Evolutionary conservation across 768 basidiomycete species (phyloP), one percentile per base, ranked within the genome.

Genomic region (Amanita polypyramis): DNA sequence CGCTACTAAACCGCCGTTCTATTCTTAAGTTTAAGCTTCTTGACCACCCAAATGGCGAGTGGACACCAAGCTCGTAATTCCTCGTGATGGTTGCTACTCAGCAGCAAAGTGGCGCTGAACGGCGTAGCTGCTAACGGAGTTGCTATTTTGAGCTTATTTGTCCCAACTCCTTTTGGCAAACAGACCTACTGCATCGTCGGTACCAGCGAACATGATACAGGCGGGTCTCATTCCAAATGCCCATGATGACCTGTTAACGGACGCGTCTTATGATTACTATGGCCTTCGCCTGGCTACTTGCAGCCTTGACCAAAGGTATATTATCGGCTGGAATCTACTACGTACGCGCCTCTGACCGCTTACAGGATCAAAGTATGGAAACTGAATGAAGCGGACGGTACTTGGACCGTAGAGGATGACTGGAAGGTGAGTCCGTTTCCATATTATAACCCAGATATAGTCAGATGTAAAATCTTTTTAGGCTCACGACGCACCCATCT

Each of bases 401-500:
- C 70, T 4, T 93, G 92, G 91, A 75, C 65, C 30, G 73, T 80
- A 1, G 84, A 90, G 57, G 83, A 88, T 48, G 91, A 94, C 57
- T 96, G 93, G 93, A 94, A 92, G 73, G 91, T 85, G 46, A 38
- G 74, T 47, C 36, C 43, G 10, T 23, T 9, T 20, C 29, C 20
- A 15, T 17, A 38, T 17, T 44, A 38, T 25, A 30, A 32, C 11
- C 21, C 14, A 19, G 2, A 8, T 5, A 12, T n/a, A n/a, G n/a
- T n/a, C n/a, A n/a, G n/a, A n/a, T n/a, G 9, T 17, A 33, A 29
- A 42, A 43, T 25, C 17, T 6, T 30, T 47, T 30, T 56, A 95
- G 89, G 95, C 94, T n/a, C 94, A 97, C 61, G 91, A 95, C 57
- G 92, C 92, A 12, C 80, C 94, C 0, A 74, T 96, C 32, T 79